A percentile compares a stretch with the other conserved stretches of the same genome.
These are phyloP conservation scores for Strobilomyces echinocephalus DNA, from an alignment of 768 basidiomycete species.

Conservation along the genomic window DNA sequence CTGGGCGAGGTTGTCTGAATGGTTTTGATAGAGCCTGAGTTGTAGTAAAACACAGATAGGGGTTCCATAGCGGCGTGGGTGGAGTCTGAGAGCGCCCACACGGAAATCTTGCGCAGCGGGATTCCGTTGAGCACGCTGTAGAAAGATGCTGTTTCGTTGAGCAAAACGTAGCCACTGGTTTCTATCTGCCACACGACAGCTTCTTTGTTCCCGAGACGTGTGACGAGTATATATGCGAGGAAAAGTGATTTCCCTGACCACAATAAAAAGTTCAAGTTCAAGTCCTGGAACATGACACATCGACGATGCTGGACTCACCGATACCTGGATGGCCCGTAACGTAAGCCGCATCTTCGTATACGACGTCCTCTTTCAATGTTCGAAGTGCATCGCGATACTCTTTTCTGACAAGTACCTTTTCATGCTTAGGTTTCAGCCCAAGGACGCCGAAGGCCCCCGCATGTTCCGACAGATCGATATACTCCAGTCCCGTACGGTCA, in stretches of 20 bases:
- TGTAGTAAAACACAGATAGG: not conserved
- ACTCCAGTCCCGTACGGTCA: no score
- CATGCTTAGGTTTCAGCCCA: constrained; percentile 17
- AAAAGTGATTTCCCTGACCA: not conserved
- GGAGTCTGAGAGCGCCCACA: constrained; percentile 3
- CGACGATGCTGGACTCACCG: not conserved
- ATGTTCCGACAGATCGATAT: no score
- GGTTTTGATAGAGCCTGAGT: not conserved
- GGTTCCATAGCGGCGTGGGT: not conserved
- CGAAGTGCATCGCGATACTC: not conserved
- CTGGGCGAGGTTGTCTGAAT: not conserved
- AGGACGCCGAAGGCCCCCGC: no score
- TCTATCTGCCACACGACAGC: not conserved
- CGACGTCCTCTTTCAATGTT: not conserved
- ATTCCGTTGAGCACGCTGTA: not conserved
- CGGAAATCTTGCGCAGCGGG: no score
- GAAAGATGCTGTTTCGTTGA: not conserved
- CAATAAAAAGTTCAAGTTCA: not conserved
- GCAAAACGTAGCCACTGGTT: not conserved
- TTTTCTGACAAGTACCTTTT: not conserved
- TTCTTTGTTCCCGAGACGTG: not conserved
- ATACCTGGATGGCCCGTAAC: not conserved
- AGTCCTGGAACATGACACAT: not conserved
- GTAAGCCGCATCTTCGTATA: not conserved
- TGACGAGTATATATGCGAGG: not conserved